Base-by-base conservation (phyloP, 805 yeast species). In the Candida maltosa region DNA sequence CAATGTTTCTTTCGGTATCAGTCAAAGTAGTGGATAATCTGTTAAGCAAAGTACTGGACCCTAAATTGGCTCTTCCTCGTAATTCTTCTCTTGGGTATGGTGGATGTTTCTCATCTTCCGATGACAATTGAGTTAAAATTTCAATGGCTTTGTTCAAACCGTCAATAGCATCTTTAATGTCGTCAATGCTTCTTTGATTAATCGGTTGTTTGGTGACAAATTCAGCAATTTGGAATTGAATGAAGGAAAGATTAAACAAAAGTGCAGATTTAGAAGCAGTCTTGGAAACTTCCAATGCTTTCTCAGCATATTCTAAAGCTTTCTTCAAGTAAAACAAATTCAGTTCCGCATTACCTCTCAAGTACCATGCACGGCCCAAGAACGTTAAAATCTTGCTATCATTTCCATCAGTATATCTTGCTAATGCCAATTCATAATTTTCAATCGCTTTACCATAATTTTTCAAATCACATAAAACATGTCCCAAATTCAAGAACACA, bases 361-460 rank as follows among this genome's bases (percentile, higher is more conserved):
- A 70, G 44, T 80, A 79, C 97, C 97, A 89, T 2, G 93, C 91
- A 42, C 89, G 75, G 29, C 95, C 96, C 40, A 91, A 69, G 44
- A 85, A 71, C 12, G 87, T 78, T 44, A 82, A 60, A 20, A 86
- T 69, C 49, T 76, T 78, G 0, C 87, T 61, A 52, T 83, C 94
- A 26, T 75, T 71, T 4, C 75, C 75, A 38, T 75, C 75, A 25
- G 80, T 73, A 52, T 73, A 83, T 52, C 82, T 73, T 18, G 73
- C 70, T 40, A 85, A 65, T 1, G 95, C 95, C 48, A 84, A 72
- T 44, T 85, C 91, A 61, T 91, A 93, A 51, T 78, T 76, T 58
- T 93, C 97, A 51, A 89, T 83, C 1, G 97, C 91, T 48, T 88
- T 86, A 2, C 83, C 69, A 52, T 68, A 88, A 54, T 89, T 94